These are phyloP conservation scores for Rhynchosporium secalis DNA, from an alignment of 2,329 filamentous ascomycete genomes.

Conservation along the genomic window DNA sequence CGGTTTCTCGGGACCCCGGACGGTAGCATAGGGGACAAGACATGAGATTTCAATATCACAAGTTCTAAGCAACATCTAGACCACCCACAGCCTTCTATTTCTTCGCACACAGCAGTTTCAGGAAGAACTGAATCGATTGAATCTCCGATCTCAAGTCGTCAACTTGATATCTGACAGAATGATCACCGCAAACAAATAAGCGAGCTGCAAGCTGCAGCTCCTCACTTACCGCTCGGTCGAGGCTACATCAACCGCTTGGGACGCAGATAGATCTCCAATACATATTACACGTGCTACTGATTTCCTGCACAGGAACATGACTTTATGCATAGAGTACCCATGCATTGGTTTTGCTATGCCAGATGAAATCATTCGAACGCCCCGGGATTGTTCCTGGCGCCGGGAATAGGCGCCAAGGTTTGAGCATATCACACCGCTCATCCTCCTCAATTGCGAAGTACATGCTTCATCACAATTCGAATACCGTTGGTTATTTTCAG, in stretches of 20 bases:
- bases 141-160: background rate
- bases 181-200: background rate
- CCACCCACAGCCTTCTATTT: no score
- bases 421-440: conserved; percentile 4
- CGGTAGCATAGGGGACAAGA: no score
- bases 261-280: conserved; percentile 10
- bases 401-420: conserved; percentile 2
- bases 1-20: no score
- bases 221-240: background rate
- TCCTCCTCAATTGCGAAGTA: background rate
- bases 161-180: conserved; percentile 8
- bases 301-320: background rate
- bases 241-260: background rate
- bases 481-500: background rate
- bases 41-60: no score
- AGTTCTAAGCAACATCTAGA: background rate
- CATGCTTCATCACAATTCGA: no score
- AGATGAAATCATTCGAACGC: no score
- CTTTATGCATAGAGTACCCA: background rate
- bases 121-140: no score
- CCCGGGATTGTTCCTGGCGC: background rate
- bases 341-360: background rate
- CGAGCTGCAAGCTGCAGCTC: background rate
- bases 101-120: no score
- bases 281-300: conserved; percentile 3